Evolutionary conservation across 805 yeast species (phyloP).

Genomic region (Candida verbasci): DNA sequence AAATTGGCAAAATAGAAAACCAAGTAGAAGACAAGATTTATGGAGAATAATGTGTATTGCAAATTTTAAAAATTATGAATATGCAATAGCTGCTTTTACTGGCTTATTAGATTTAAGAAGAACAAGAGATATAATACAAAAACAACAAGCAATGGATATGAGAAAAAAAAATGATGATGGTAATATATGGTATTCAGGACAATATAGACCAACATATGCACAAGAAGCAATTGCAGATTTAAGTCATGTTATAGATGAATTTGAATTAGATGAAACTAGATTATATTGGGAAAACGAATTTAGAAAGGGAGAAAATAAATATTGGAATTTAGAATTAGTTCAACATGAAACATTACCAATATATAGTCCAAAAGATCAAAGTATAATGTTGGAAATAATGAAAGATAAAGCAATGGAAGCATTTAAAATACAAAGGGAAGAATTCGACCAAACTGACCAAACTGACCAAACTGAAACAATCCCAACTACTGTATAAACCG

Average conservation of each 20-base stretch:
- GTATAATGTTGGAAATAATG: constrained; percentile 60
- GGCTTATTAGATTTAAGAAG: constrained; percentile 70
- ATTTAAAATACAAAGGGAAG: constrained; percentile 21
- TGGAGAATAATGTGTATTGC: constrained; percentile 92
- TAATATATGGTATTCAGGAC: constrained; percentile 81
- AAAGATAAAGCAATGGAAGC: constrained; percentile 36
- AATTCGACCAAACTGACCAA: constrained; percentile 2
- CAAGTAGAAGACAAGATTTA: constrained; percentile 74
- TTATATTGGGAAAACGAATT: constrained; percentile 82
- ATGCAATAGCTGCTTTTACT: constrained; percentile 69
- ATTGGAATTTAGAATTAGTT: constrained; percentile 62
- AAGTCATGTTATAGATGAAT: constrained; percentile 61
- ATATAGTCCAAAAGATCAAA: constrained; percentile 62
- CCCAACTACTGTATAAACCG: no score
- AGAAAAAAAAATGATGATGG: constrained; percentile 74
- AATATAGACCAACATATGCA: constrained; percentile 83
- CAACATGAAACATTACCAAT: constrained; percentile 58
- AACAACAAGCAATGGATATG: constrained; percentile 58
- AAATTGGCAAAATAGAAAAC: constrained; percentile 84
- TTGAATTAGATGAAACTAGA: constrained; percentile 44
- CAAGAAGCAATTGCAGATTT: constrained; percentile 92
- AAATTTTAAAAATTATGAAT: constrained; percentile 53
- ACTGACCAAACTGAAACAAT: no score
- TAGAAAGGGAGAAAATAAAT: constrained; percentile 76
- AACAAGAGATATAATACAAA: constrained; percentile 61